Evolutionary conservation across 495 filamentous ascomycete genomes (phyloP).

Genomic region (Astrothelium macrocarpum): DNA sequence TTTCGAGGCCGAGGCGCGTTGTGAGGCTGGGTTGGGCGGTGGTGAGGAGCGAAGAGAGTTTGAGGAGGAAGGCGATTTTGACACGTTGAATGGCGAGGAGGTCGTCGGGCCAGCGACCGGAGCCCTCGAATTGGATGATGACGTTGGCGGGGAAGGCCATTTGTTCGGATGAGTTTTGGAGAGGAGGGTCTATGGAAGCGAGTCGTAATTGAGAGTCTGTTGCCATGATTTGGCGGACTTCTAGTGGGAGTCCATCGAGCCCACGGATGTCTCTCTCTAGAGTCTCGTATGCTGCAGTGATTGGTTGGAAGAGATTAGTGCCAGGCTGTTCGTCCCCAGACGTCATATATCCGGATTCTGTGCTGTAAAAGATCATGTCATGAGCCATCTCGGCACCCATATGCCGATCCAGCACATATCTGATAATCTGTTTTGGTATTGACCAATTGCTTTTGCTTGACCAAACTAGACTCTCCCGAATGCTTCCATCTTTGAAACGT

Average conservation of each 20-base stretch:
- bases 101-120: conserved; percentile 87
- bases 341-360: conserved; percentile 50
- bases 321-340: conserved; percentile 28
- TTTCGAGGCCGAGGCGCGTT: conserved; percentile 71
- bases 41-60: conserved; percentile 63
- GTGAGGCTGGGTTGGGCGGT: conserved; percentile 40
- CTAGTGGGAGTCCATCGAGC: conserved; percentile 71
- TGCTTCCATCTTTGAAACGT: conserved; percentile 64
- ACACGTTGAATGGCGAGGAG: conserved; percentile 82
- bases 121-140: conserved; percentile 85
- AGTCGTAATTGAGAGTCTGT: conserved; percentile 64
- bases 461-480: conserved; percentile 78
- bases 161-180: conserved; percentile 22
- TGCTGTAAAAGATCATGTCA: conserved; percentile 49
- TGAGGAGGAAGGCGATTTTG: conserved; percentile 83
- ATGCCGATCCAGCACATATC: conserved; percentile 60
- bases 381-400: conserved; percentile 43
- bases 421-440: conserved; percentile 70
- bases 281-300: conserved; percentile 53
- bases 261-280: conserved; percentile 64
- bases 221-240: conserved; percentile 65
- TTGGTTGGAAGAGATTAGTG: conserved; percentile 42
- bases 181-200: conserved; percentile 49
- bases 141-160: conserved; percentile 50
- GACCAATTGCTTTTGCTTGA: conserved; percentile 46